A percentile compares a stretch with the other conserved stretches of the same genome.
phyloP scores from a whole-genome alignment of 306 rosid species.

The Castanopsis chinensis region DNA sequence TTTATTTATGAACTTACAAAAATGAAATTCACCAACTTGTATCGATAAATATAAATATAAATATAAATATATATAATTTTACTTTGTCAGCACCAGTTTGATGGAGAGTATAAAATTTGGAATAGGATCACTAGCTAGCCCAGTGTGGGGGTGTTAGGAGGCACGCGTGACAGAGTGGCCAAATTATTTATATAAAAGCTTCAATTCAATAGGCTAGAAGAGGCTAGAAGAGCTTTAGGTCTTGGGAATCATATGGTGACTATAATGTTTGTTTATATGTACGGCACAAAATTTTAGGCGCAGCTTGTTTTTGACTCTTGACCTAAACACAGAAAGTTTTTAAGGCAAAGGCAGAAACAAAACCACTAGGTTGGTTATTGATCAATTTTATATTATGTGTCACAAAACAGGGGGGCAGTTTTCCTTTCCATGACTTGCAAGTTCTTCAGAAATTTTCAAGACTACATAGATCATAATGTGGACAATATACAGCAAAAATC shows the following conservation, averaged over 20 bases:
- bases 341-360: not conserved
- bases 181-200: not conserved
- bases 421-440: not conserved
- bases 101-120: not conserved
- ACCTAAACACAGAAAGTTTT: not conserved
- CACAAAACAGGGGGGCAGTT: not conserved
- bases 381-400: not conserved
- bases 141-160: conserved; percentile 2
- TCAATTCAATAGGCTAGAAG: not conserved
- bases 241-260: not conserved
- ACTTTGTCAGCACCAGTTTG: not conserved
- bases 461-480: no score
- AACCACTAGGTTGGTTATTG: no score
- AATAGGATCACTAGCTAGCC: not conserved
- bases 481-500: no score
- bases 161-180: conserved; percentile 11
- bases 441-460: no score
- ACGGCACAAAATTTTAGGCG: not conserved
- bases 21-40: no score
- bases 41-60: no score
- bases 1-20: no score
- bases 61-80: no score
- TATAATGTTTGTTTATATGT: not conserved
- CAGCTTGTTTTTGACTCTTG: not conserved
- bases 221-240: not conserved